These are phyloP conservation scores for Sistotremastrum suecicum DNA, from an alignment of 768 basidiomycete species.

Conservation along the genomic window DNA sequence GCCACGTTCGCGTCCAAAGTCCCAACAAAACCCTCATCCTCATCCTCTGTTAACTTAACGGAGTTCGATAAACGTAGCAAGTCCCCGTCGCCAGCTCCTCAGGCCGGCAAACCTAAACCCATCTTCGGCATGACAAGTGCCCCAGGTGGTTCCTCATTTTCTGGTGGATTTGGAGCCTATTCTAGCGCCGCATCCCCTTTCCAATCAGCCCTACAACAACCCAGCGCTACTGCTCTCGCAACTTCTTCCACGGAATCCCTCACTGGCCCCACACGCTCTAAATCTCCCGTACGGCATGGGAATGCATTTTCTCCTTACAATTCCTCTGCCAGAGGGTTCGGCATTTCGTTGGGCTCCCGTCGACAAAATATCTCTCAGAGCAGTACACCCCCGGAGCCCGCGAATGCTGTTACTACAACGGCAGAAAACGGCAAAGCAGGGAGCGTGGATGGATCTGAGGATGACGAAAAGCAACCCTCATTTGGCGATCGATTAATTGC, in stretches of 20 bases:
- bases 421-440: slow-evolving; percentile 22
- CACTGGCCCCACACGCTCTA: slow-evolving; percentile 28
- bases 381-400: slow-evolving; percentile 42
- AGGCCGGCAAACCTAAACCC: slow-evolving; percentile 8
- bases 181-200: slow-evolving; percentile 7
- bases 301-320: too few relatives aligned
- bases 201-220: slow-evolving; percentile 7
- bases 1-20: slow-evolving; percentile 13
- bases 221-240: slow-evolving; percentile 26
- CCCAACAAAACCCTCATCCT: slow-evolving; percentile 7
- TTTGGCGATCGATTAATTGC: slow-evolving; percentile 61
- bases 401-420: slow-evolving; percentile 22
- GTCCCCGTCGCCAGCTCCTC: slow-evolving; percentile 15
- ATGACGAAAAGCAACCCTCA: slow-evolving; percentile 27
- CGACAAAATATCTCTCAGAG: slow-evolving; percentile 44
- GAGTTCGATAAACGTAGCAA: too few relatives aligned
- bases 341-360: slow-evolving; percentile 19
- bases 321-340: too few relatives aligned
- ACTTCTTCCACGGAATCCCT: slow-evolving; percentile 37
- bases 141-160: too few relatives aligned
- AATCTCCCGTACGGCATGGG: slow-evolving; percentile 27
- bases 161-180: too few relatives aligned
- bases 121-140: background rate
- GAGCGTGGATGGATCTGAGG: slow-evolving; percentile 20
- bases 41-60: background rate